phyloP scores from a whole-genome alignment of 78 protist species.

The Blattamonas nauphoetae region DNA sequence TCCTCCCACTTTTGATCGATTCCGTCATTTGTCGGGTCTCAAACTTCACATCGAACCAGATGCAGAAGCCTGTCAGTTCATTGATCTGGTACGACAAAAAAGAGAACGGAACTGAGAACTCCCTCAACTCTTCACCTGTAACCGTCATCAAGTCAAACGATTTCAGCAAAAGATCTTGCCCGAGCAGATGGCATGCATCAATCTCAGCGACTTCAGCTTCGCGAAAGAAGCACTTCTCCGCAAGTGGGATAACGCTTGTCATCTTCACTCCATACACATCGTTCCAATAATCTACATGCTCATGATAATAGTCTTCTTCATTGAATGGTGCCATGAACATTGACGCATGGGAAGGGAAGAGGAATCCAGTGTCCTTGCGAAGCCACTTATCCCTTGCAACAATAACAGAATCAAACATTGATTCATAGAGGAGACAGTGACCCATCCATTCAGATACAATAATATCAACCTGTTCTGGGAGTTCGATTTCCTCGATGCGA shows the following conservation, averaged over 20 bases:
- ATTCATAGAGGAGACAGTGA: constrained; percentile 58
- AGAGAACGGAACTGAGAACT: neutral
- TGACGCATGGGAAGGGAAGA: neutral
- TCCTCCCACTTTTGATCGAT: too few relatives aligned
- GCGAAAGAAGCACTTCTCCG: neutral
- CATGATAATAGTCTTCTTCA: neutral
- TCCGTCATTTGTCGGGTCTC: neutral
- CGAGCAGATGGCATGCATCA: neutral
- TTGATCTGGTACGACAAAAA: neutral
- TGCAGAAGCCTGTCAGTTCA: neutral
- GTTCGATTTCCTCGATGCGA: neutral
- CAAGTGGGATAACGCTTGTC: neutral
- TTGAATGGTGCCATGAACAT: neutral
- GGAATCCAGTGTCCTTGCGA: neutral
- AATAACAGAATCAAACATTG: constrained; percentile 57
- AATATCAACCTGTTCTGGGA: constrained; percentile 53
- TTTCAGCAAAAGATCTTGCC: neutral
- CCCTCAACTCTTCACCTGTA: neutral
- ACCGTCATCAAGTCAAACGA: neutral
- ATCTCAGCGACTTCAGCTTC: neutral
- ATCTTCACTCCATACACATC: neutral
- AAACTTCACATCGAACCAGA: constrained; percentile 1
- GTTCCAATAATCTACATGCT: neutral
- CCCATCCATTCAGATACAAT: constrained; percentile 82
- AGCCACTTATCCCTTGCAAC: constrained; percentile 55